These are phyloP conservation scores for Carex cristatella DNA, from an alignment of 176 grass and related monocot species.

Conservation along the genomic window DNA sequence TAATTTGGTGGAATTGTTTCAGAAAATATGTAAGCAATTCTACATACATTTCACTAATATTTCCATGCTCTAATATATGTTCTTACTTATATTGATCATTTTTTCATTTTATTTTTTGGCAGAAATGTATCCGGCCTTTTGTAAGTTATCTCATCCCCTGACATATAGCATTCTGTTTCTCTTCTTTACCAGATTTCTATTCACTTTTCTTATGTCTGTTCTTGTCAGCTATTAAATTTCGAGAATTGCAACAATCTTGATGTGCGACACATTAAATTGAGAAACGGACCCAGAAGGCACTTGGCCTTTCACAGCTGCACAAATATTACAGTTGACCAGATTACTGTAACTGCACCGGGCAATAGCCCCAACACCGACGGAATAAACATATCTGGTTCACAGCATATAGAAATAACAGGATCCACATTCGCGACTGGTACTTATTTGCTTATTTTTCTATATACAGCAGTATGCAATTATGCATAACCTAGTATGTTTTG, in stretches of 20 bases:
- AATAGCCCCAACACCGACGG: conserved; percentile 80
- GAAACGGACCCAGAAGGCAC: conserved; percentile 43
- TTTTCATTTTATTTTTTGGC: conserved; percentile 8
- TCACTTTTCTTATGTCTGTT: background rate
- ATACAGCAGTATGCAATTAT: background rate
- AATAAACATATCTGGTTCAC: conserved; percentile 27
- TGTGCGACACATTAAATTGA: conserved; percentile 37
- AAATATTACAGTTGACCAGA: background rate
- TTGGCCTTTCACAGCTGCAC: conserved; percentile 35
- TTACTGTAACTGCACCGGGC: conserved; percentile 40
- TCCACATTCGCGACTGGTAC: conserved; percentile 45
- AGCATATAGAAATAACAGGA: conserved; percentile 33
- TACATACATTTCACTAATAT: background rate
- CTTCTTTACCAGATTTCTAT: background rate
- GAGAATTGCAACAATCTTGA: conserved; percentile 23
- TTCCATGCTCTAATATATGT: background rate
- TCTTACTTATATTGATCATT: background rate
- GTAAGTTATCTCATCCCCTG: conserved; percentile 34
- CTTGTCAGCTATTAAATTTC: conserved; percentile 38
- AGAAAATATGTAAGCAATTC: conserved; percentile 23
- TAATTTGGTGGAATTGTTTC: conserved; percentile 66
- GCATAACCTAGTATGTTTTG: background rate
- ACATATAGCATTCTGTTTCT: background rate
- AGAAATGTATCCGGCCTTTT: conserved; percentile 41
- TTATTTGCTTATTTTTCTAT: background rate